A percentile compares a stretch with the other conserved stretches of the same genome.
Conservation (phyloP, 164 flowering plant species). For the Vitis rupestris region DNA sequence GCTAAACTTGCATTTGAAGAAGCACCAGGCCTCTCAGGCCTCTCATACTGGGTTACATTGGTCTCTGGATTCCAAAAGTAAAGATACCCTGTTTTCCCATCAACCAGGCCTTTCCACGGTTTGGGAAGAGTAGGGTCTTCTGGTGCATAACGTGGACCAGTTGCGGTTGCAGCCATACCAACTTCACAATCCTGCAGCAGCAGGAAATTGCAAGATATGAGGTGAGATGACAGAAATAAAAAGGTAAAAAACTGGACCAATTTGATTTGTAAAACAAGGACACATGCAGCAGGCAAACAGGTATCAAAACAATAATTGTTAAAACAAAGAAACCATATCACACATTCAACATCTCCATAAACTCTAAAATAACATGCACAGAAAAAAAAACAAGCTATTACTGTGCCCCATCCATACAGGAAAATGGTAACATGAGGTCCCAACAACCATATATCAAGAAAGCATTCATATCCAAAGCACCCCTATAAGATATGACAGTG, state of each 20-base stretch:
- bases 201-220: no score
- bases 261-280: neutral
- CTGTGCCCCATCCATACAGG: no score
- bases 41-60: slow-evolving; percentile 92
- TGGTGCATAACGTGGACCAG: slow-evolving; percentile 61
- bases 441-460: no score
- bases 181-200: neutral
- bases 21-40: slow-evolving; percentile 49
- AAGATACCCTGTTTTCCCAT: slow-evolving; percentile 64
- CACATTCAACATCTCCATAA: no score
- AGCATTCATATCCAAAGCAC: no score
- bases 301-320: neutral
- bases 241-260: neutral
- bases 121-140: slow-evolving; percentile 75
- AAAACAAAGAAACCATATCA: no score
- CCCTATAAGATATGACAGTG: no score
- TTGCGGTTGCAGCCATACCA: slow-evolving; percentile 43
- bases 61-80: slow-evolving; percentile 84
- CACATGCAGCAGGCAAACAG: neutral
- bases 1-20: slow-evolving; percentile 11
- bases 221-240: neutral
- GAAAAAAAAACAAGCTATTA: no score
- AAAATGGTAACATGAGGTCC: no score
- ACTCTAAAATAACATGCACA: no score
- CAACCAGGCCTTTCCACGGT: slow-evolving; percentile 76